Conservation (phyloP, 2,329 filamentous ascomycete species). For the Botrytis deweyae region DNA sequence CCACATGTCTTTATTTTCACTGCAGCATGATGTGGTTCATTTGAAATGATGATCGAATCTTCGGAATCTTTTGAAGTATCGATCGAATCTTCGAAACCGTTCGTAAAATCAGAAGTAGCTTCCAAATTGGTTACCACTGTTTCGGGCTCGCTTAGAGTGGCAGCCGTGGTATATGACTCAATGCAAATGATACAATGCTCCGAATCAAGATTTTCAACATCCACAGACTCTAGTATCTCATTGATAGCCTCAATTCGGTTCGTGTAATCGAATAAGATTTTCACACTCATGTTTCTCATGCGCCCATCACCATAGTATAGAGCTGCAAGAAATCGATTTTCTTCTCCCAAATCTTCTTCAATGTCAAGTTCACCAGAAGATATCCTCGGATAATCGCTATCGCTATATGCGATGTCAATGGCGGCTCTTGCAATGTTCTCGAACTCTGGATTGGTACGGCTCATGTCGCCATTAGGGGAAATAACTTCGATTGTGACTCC, state of each 20-base stretch:
- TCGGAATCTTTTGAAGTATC: neutral
- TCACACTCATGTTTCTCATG: neutral
- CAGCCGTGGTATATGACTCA: neutral
- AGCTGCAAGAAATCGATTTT: neutral
- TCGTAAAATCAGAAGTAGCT: neutral
- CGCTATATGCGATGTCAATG: neutral
- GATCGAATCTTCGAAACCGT: neutral
- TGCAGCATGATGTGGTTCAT: neutral
- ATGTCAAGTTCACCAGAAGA: neutral
- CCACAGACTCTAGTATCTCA: rapidly evolving
- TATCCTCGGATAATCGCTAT: neutral
- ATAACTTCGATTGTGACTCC: neutral
- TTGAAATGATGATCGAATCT: neutral
- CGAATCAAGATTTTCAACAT: neutral
- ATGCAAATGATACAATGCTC: neutral
- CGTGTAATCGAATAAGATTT: no score
- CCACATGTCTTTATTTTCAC: neutral
- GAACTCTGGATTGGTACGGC: neutral
- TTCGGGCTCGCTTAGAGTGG: neutral
- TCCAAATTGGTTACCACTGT: neutral
- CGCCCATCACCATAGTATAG: neutral
- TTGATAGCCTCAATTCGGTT: neutral
- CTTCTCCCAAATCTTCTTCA: neutral
- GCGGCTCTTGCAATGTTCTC: neutral
- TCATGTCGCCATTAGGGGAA: neutral